phyloP scores from a whole-genome alignment of 1,284 basidiomycete genomes.

The Exsudoporus floridanus region DNA sequence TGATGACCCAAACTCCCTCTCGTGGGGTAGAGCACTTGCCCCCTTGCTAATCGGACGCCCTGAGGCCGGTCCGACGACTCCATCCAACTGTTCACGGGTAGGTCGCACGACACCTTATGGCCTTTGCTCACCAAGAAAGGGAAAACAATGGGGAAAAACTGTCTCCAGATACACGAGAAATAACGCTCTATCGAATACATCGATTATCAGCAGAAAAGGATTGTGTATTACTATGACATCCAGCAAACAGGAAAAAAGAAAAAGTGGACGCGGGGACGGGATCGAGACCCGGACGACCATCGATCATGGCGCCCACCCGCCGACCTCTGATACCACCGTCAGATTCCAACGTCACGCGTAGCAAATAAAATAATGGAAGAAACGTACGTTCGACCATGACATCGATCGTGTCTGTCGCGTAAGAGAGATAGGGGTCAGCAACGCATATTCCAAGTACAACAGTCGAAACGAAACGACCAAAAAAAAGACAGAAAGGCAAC shows the following conservation, averaged over 20 bases:
- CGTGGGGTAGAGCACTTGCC: slow-evolving; percentile 12
- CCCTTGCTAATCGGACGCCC: too few species aligned
- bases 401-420: slow-evolving; percentile 73
- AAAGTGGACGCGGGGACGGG: too few species aligned
- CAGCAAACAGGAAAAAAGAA: background rate
- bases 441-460: background rate
- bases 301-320: slow-evolving; percentile 22
- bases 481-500: too few species aligned
- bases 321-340: slow-evolving; percentile 19
- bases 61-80: too few species aligned
- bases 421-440: slow-evolving; percentile 7
- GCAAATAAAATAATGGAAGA: background rate
- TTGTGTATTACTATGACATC: slow-evolving; percentile 7
- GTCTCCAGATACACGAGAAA: too few species aligned
- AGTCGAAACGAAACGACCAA: too few species aligned
- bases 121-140: too few species aligned
- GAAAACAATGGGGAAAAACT: too few species aligned
- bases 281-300: background rate
- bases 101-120: too few species aligned
- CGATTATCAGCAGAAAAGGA: background rate
- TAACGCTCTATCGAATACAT: background rate
- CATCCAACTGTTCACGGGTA: too few species aligned
- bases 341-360: background rate
- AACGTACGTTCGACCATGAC: slow-evolving; percentile 89
- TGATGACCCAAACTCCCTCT: slow-evolving; percentile 18